A percentile compares a stretch with the other conserved stretches of the same genome.
These are phyloP conservation scores for Tolypocladium paradoxum DNA, from an alignment of 2,329 filamentous ascomycete genomes.

Conservation along the genomic window DNA sequence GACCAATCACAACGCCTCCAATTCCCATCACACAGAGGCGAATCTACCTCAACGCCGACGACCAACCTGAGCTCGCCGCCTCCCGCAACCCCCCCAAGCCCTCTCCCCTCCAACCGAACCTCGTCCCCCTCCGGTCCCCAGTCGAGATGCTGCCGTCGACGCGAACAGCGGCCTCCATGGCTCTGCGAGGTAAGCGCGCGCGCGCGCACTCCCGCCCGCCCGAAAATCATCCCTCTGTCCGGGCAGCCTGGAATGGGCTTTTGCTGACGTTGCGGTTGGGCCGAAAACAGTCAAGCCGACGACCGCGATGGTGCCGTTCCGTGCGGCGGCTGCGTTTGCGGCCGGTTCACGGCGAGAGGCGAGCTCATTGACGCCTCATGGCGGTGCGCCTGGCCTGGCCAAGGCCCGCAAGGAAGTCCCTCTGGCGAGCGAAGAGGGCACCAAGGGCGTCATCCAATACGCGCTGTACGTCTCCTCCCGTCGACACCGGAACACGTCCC, in stretches of 20 bases:
- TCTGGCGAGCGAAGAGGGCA: conserved; percentile 66
- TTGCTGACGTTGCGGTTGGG: not conserved
- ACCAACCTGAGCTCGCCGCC: not conserved
- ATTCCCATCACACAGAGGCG: conserved; percentile 1
- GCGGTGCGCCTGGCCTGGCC: conserved; percentile 41
- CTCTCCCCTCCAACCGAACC: not conserved
- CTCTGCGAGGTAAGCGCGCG: conserved; percentile 33
- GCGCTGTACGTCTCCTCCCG: conserved; percentile 55
- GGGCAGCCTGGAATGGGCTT: not conserved
- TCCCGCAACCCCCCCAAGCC: not conserved
- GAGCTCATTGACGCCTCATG: conserved; percentile 41
- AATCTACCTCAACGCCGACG: conserved; percentile 1
- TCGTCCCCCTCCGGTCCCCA: not conserved
- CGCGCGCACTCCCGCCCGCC: conserved; percentile 3
- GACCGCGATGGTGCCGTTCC: conserved; percentile 50
- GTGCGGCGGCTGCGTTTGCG: conserved; percentile 52
- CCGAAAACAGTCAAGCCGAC: conserved; percentile 54
- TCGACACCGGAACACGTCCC: not conserved
- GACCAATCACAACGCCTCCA: conserved; percentile 2
- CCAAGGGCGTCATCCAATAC: conserved; percentile 75
- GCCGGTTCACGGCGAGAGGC: conserved; percentile 57
- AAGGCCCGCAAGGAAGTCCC: conserved; percentile 59
- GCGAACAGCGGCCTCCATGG: conserved; percentile 41
- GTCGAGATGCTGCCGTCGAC: conserved; percentile 35
- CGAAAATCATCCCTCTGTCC: not conserved